phyloP scores from a whole-genome alignment of 176 grass and related monocot genomes.

The Oryza nivara region DNA sequence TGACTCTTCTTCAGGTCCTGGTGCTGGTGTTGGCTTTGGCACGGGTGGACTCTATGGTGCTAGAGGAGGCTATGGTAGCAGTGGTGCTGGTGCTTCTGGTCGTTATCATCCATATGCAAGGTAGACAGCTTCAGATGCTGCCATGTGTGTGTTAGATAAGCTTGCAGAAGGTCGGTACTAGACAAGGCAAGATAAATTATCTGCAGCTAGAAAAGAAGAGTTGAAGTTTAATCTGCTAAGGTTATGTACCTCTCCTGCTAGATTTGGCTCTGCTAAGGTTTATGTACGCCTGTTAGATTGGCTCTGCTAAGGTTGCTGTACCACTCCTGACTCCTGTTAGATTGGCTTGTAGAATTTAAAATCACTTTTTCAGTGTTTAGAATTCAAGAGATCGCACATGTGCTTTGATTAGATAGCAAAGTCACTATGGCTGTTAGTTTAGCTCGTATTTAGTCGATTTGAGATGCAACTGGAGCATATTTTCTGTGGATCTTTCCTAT shows the following conservation, averaged over 20 bases:
- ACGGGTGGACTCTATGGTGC: slow-evolving; percentile 57
- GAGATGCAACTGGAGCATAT: not conserved
- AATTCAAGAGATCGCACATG: slow-evolving; percentile 20
- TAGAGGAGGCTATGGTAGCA: slow-evolving; percentile 70
- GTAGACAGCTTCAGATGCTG: slow-evolving; percentile 47
- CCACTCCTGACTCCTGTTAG: slow-evolving; percentile 26
- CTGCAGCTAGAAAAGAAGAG: slow-evolving; percentile 38
- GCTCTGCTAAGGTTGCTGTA: slow-evolving; percentile 36
- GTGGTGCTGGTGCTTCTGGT: slow-evolving; percentile 59
- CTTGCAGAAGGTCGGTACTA: slow-evolving; percentile 32
- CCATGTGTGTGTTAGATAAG: slow-evolving; percentile 43
- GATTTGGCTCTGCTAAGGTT: slow-evolving; percentile 12
- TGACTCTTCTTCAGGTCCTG: slow-evolving; percentile 55
- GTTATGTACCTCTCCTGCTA: slow-evolving; percentile 36
- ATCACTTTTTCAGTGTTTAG: slow-evolving; percentile 35
- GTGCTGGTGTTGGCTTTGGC: slow-evolving; percentile 52
- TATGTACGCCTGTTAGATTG: slow-evolving; percentile 37
- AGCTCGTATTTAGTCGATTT: slow-evolving; percentile 20
- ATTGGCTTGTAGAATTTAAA: slow-evolving; percentile 44
- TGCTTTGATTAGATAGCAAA: slow-evolving; percentile 4
- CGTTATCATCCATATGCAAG: slow-evolving; percentile 88
- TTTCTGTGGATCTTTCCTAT: not conserved
- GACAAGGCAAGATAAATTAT: slow-evolving; percentile 10
- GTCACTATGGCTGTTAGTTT: not conserved
- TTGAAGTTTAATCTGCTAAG: slow-evolving; percentile 29